A percentile compares a stretch with the other conserved stretches of the same genome.
Evolutionary conservation across 1,284 basidiomycete genomes (phyloP).

Genomic region (Leccinum fuscescens): DNA sequence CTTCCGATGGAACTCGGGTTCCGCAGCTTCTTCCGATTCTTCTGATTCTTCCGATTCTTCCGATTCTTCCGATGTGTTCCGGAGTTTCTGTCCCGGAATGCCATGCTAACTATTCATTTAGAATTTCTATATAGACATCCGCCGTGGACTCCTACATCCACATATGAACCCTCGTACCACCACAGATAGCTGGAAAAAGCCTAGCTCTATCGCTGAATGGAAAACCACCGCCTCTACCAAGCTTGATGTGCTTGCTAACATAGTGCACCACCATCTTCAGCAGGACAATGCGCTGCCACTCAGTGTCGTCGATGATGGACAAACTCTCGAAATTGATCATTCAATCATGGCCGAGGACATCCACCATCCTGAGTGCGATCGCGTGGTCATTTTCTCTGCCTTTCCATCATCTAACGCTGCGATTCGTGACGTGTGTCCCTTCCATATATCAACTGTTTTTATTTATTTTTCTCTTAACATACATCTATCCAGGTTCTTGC

Average conservation of each 20-base stretch:
- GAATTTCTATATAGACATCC: not conserved
- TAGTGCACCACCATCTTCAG: not conserved
- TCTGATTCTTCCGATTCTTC: no score
- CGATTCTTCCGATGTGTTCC: not conserved
- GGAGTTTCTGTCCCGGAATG: not conserved
- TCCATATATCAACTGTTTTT: not conserved
- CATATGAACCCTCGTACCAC: not conserved
- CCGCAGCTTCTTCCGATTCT: no score
- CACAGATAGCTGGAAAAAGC: not conserved
- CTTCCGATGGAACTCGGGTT: no score
- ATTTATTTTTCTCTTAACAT: not conserved
- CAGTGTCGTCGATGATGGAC: no score
- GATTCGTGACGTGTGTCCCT: not conserved
- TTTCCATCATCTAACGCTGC: constrained; percentile 16
- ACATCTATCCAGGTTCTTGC: no score
- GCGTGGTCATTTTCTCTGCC: constrained; percentile 18
- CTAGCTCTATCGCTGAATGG: not conserved
- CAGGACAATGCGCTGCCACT: not conserved
- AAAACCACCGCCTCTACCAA: not conserved
- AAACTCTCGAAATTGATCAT: no score
- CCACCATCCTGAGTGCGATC: not conserved
- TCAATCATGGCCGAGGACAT: not conserved
- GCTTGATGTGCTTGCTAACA: not conserved
- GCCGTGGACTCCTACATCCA: not conserved
- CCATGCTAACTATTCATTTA: not conserved